A percentile compares a stretch with the other conserved stretches of the same genome.
Evolutionary conservation across 352 stramenopile species (phyloP).

Genomic region (Globisporangium uncinulatum): DNA sequence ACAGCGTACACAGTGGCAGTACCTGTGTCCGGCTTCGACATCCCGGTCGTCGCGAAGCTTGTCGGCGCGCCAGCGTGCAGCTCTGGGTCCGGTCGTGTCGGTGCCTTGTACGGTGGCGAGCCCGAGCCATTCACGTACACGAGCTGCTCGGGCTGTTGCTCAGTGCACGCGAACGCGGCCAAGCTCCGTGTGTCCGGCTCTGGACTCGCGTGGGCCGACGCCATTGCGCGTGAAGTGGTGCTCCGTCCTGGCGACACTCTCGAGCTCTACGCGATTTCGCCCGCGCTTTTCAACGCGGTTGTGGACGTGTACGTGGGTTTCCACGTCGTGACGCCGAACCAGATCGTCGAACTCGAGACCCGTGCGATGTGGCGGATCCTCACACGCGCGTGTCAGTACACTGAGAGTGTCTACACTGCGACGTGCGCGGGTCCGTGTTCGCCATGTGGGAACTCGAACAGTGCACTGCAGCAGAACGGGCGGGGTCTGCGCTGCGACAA

Average conservation of each 20-base stretch:
- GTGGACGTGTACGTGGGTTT: conserved; percentile 66
- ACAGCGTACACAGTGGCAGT: conserved; percentile 34
- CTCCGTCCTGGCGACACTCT: conserved; percentile 38
- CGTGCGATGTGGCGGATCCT: conserved; percentile 52
- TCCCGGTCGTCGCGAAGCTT: conserved; percentile 61
- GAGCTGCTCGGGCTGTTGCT: conserved; percentile 63
- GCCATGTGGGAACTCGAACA: conserved; percentile 50
- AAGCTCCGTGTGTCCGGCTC: conserved; percentile 34
- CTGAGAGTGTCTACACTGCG: conserved; percentile 36
- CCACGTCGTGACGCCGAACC: conserved; percentile 64
- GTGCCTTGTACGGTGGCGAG: conserved; percentile 44
- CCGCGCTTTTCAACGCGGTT: conserved; percentile 50
- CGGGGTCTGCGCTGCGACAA: conserved; percentile 20
- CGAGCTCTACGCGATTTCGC: conserved; percentile 40
- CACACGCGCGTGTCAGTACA: conserved; percentile 53
- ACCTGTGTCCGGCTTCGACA: conserved; percentile 40
- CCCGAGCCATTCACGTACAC: conserved; percentile 41
- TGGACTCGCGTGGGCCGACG: conserved; percentile 26
- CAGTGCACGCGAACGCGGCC: conserved; percentile 42
- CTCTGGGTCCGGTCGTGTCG: conserved; percentile 44
- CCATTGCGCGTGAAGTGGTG: conserved; percentile 30
- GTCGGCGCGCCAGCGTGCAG: conserved; percentile 54
- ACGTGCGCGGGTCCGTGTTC: conserved; percentile 43
- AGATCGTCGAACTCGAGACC: conserved; percentile 49
- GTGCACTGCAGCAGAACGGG: conserved; percentile 28